These are phyloP conservation scores for Ashbya aceris DNA, from an alignment of 1,139 yeast species.

Conservation along the genomic window DNA sequence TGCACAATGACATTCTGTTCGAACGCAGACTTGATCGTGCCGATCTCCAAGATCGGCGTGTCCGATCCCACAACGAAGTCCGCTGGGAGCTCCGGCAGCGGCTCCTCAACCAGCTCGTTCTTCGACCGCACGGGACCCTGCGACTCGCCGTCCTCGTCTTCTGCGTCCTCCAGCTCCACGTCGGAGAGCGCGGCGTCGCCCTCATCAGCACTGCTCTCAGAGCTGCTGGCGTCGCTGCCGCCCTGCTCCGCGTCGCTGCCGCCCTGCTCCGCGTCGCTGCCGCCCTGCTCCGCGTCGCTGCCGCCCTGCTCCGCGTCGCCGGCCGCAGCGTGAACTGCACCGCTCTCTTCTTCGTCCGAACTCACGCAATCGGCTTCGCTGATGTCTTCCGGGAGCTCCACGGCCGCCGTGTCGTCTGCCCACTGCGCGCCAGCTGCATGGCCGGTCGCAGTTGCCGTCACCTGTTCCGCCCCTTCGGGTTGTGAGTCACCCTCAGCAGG, in stretches of 20 bases:
- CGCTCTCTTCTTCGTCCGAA: constrained; percentile 7
- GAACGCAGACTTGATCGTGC: constrained; percentile 60
- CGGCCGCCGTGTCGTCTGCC: not conserved
- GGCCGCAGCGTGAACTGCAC: not conserved
- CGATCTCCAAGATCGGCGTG: constrained; percentile 66
- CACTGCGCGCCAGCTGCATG: too few species aligned
- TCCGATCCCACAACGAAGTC: constrained; percentile 47
- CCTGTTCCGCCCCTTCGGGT: too few species aligned
- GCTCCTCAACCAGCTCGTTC: constrained; percentile 65
- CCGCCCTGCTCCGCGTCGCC: constrained; percentile 2
- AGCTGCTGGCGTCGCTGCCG: constrained; percentile 4
- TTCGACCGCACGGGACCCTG: constrained; percentile 65
- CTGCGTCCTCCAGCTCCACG: constrained; percentile 21
- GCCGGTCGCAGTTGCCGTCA: too few species aligned
- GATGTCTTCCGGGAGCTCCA: constrained; percentile 11
- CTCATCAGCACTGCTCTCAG: constrained; percentile 2
- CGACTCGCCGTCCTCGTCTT: constrained; percentile 28
- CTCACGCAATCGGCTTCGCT: constrained; percentile 14
- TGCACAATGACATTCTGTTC: constrained; percentile 65
- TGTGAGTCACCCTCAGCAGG: too few species aligned
- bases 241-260: constrained; percentile 5
- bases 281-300: constrained; percentile 3
- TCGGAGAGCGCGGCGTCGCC: constrained; percentile 7
- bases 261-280: constrained; percentile 4
- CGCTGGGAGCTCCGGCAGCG: constrained; percentile 61